These are phyloP conservation scores for Adansonia madagascariensis DNA, from an alignment of 441 rosid species.

Conservation along the genomic window DNA sequence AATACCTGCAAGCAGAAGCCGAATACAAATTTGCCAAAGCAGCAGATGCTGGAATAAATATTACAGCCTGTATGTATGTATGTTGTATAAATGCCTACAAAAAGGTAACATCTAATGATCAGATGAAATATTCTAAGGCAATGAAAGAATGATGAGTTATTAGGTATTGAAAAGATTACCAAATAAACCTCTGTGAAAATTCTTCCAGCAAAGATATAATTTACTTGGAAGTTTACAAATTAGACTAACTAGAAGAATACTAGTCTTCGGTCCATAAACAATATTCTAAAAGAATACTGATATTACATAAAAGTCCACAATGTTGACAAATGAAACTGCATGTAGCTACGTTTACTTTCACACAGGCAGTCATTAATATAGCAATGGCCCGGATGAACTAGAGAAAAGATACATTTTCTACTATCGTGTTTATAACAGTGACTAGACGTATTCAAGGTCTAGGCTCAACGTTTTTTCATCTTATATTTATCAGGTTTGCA, in stretches of 20 bases:
- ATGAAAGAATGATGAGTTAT: not conserved
- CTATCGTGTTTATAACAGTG: too few species aligned
- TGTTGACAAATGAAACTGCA: not conserved
- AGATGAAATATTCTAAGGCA: not conserved
- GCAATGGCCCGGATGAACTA: too few species aligned
- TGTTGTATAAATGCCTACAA: not conserved
- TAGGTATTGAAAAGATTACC: not conserved
- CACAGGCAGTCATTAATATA: too few species aligned
- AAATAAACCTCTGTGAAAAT: not conserved
- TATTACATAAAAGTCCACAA: not conserved
- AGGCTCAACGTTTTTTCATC: too few species aligned
- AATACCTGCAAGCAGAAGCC: constrained; percentile 11
- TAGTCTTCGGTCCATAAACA: not conserved
- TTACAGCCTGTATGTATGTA: not conserved
- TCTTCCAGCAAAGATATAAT: not conserved
- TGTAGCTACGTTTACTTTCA: not conserved
- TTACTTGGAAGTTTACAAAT: not conserved
- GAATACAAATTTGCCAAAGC: not conserved
- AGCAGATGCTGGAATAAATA: not conserved
- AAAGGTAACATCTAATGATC: not conserved
- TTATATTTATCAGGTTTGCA: too few species aligned
- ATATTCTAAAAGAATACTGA: not conserved
- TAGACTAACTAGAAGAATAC: not conserved
- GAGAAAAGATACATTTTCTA: too few species aligned
- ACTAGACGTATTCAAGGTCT: too few species aligned